A percentile compares a stretch with the other conserved stretches of the same genome.
These are phyloP conservation scores for Graphium sp. DNA, from an alignment of 2,329 filamentous ascomycete species.

Conservation along the genomic window DNA sequence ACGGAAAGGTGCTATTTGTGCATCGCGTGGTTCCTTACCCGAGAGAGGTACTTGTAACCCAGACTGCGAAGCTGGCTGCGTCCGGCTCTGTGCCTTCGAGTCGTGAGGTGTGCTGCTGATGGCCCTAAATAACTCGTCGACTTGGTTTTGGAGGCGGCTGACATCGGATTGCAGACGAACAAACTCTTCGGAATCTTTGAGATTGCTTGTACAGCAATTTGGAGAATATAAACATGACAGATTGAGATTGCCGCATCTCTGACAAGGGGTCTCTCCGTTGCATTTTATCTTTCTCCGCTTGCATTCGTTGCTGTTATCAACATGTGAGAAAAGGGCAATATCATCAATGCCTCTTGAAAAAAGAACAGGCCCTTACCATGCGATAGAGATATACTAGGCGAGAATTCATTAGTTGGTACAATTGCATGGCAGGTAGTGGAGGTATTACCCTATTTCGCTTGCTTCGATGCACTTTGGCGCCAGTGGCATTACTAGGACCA, in stretches of 20 bases:
- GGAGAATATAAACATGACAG: conserved; percentile 48
- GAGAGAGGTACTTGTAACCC: too few relatives aligned
- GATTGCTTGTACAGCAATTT: conserved; percentile 56
- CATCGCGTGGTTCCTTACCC: too few relatives aligned
- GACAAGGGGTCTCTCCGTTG: conserved; percentile 52
- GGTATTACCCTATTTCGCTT: conserved; percentile 40
- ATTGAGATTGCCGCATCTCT: conserved; percentile 51
- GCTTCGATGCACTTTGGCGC: conserved; percentile 41
- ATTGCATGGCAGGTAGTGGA: too few relatives aligned
- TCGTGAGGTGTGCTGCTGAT: too few relatives aligned
- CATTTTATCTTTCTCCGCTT: conserved; percentile 64
- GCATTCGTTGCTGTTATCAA: conserved; percentile 43
- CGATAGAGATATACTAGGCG: conserved; percentile 46
- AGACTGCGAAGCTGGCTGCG: too few relatives aligned
- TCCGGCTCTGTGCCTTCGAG: too few relatives aligned
- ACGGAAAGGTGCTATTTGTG: too few relatives aligned
- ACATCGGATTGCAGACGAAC: conserved; percentile 65
- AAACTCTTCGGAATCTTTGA: conserved; percentile 89
- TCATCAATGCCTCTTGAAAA: conserved; percentile 3
- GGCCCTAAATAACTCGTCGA: conserved; percentile 58
- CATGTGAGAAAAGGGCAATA: not conserved
- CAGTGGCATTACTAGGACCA: not conserved
- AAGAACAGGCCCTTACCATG: conserved; percentile 26
- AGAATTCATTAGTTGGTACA: too few relatives aligned
- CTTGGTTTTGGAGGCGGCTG: conserved; percentile 62